These are phyloP conservation scores for Fusarium foetens DNA, from an alignment of 2,329 filamentous ascomycete genomes.

Conservation along the genomic window DNA sequence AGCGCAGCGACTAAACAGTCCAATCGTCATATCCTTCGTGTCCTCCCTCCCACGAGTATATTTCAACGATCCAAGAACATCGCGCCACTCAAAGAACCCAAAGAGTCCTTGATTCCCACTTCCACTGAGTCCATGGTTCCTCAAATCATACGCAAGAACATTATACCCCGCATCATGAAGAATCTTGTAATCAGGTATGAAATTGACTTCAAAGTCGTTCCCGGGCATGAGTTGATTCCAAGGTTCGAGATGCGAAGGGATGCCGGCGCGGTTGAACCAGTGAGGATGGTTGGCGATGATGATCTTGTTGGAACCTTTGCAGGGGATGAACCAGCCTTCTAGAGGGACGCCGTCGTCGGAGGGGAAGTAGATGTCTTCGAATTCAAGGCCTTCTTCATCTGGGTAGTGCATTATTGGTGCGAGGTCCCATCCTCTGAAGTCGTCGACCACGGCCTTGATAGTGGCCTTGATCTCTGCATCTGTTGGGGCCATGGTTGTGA, in stretches of 20 bases:
- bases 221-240: conserved; percentile 26
- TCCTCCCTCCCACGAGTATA: background rate
- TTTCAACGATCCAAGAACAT: conserved; percentile 24
- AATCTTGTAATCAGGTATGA: conserved; percentile 33
- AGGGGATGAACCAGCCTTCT: conserved; percentile 30
- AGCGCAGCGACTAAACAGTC: conserved; percentile 26
- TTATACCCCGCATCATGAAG: conserved; percentile 28
- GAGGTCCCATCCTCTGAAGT: conserved; percentile 25
- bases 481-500: background rate
- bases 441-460: conserved; percentile 18
- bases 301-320: conserved; percentile 22
- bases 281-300: conserved; percentile 33
- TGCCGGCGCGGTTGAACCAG: conserved; percentile 29
- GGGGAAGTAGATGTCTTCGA: conserved; percentile 26
- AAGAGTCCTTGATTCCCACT: conserved; percentile 24
- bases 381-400: conserved; percentile 13
- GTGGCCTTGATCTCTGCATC: conserved; percentile 5
- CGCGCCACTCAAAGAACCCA: conserved; percentile 33
- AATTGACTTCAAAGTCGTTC: conserved; percentile 33
- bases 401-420: conserved; percentile 28
- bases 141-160: conserved; percentile 24
- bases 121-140: conserved; percentile 29
- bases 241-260: conserved; percentile 21
- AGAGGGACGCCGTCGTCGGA: conserved; percentile 24
- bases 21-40: conserved; percentile 10